phyloP scores from a whole-genome alignment of 768 basidiomycete species.

The Nidula microcarpa region DNA sequence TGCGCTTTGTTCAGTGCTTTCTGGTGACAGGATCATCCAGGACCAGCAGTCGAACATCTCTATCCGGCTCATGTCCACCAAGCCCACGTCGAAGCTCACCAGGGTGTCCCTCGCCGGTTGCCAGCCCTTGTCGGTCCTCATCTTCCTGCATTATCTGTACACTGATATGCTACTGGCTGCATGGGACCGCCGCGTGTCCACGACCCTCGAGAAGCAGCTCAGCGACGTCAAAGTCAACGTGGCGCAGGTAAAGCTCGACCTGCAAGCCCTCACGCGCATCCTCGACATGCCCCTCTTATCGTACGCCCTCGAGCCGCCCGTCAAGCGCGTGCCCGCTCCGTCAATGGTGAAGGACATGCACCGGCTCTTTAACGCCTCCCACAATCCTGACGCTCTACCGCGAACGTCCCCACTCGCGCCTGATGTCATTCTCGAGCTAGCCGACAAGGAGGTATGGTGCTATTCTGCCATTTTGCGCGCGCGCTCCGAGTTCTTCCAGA shows the following conservation, averaged over 20 bases:
- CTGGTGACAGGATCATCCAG: slow-evolving; percentile 20
- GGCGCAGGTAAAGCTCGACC: slow-evolving; percentile 55
- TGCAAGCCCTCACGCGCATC: slow-evolving; percentile 53
- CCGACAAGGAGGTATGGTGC: slow-evolving; percentile 59
- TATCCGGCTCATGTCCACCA: slow-evolving; percentile 21
- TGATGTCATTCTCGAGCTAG: slow-evolving; percentile 72
- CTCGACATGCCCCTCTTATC: slow-evolving; percentile 56
- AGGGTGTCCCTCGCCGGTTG: slow-evolving; percentile 49
- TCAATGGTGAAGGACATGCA: slow-evolving; percentile 50
- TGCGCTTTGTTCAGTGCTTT: slow-evolving; percentile 40
- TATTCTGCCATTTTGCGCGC: slow-evolving; percentile 81
- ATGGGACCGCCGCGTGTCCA: slow-evolving; percentile 74
- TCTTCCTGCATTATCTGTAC: slow-evolving; percentile 86
- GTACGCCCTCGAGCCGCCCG: slow-evolving; percentile 53
- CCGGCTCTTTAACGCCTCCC: slow-evolving; percentile 41
- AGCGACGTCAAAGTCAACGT: slow-evolving; percentile 35
- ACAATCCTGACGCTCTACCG: slow-evolving; percentile 5
- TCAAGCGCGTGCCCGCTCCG: slow-evolving; percentile 48
- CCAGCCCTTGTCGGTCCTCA: slow-evolving; percentile 63
- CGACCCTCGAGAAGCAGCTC: slow-evolving; percentile 38
- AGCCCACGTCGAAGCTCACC: slow-evolving; percentile 16
- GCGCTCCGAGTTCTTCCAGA: slow-evolving; percentile 78
- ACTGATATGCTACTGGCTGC: slow-evolving; percentile 77
- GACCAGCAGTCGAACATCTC: slow-evolving; percentile 24
- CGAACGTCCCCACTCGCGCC: slow-evolving; percentile 31